Base-by-base conservation (phyloP, 805 yeast species). In the Hanseniaspora clermontiae region DNA sequence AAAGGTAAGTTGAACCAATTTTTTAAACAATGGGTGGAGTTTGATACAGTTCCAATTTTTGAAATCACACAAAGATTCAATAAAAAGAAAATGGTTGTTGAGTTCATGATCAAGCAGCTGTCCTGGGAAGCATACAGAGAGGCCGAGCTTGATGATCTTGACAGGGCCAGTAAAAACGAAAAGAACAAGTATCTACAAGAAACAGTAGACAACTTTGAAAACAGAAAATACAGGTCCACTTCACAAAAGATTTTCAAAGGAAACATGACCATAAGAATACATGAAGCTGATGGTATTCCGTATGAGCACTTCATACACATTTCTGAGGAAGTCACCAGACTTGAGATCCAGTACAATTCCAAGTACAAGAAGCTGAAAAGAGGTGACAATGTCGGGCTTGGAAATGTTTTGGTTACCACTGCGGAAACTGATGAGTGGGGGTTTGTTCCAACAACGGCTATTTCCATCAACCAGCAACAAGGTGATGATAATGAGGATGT, bases 211-310 rank as follows among this genome's bases (percentile, higher is more conserved):
- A 32, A 31, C 29, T 29, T 20, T 38, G 43, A 24, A 27, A 38
- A 20, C 20, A 32, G 34, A 27, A 17, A 29, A 4, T 47, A 47
- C 31, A 24, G 34, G 14, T 37, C n/a, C 8, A 15, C 37, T n/a
- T n/a, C 14, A 14, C 49, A 38, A 27, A 40, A 40, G n/a, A 43
- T 82, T 1, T 87, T 90, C 64, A 78, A 87, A 0, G 99, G 99
- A 0, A 96, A 97, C 0, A 87, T 93, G 86, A 93, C 99, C 0
- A 87, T 93, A 39, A 75, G 98, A 64, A 90, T 93, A 39, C 98
- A 93, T 66, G 99, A 93, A 65, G 95, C 96, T 0, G 97, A 93
- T 68, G 98, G 98, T 9, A 88, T 97, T 0, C 98, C 99, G 0
- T 93, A 93, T 65, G 99, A 93, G 65, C 99, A 93, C 67, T 91